Evolutionary conservation across 306 rosid species (phyloP), one percentile per base, ranked within the genome.

Genomic region (Cyamopsis tetragonoloba): DNA sequence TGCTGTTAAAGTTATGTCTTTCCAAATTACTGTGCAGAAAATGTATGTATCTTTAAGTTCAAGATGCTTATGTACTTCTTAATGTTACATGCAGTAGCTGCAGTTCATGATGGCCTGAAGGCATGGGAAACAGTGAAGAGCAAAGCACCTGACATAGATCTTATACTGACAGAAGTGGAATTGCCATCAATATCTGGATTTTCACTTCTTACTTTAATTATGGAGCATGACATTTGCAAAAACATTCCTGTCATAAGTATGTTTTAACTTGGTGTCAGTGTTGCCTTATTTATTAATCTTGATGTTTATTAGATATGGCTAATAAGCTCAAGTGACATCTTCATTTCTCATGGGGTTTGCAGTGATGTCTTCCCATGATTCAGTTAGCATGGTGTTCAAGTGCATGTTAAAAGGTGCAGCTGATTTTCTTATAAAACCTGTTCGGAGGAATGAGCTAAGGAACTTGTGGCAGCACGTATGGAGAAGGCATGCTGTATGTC

Each of bases 401-500:
- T 91, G 88, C 76, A 91, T 91, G 89, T 68, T 80, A 17, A 84
- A 82, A 76, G 97, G 97, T 37, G 97, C 95, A 0, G 82, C 80
- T 0, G 97, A 91, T 77, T 91, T 86, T 84, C 86, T 91, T 56
- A 82, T 87, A 48, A 91, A 91, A 79, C 97, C 95, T 62, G 67
- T 91, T 49, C 79, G 97, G 71, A 82, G 74, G 73, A 91, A 91
- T 77, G 97, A 91, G 87, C 73, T 91, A 12, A 80, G 75, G 80
- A 87, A 87, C 82, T 68, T 91, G 47, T 91, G 97, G 97, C 97
- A 91, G 66, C 97, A 91, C 74, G 92, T 84, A 2, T 88, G 96
- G 97, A 84, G 97, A 81, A 75, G 85, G 77, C 85, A 78, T 20
- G 66, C 76, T 34, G 97, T 84, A 86, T 48, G 87, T 80, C 62